Conservation (phyloP, 169 alveolate genomes). For the Toxoplasma gondii region DNA sequence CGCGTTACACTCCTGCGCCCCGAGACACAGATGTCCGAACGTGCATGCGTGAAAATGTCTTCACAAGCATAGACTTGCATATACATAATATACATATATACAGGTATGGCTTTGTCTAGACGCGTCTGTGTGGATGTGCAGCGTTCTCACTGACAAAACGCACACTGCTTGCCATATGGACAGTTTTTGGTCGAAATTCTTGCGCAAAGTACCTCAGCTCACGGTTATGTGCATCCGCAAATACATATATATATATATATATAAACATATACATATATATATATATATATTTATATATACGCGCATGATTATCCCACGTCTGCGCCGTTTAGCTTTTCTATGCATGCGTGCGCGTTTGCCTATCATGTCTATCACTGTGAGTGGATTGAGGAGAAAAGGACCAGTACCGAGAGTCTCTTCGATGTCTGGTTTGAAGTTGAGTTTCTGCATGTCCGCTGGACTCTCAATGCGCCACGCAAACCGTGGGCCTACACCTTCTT, state of each 20-base stretch:
- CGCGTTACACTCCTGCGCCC: background rate
- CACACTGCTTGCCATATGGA: too few species aligned
- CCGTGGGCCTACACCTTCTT: constrained; percentile 78
- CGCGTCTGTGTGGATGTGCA: too few species aligned
- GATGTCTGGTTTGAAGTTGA: constrained; percentile 62
- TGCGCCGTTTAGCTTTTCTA: too few species aligned
- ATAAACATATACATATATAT: background rate
- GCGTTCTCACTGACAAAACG: too few species aligned
- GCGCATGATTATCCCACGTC: background rate
- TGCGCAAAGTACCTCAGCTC: background rate
- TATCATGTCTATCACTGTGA: background rate
- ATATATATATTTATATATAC: background rate
- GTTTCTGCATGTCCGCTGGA: constrained; percentile 74
- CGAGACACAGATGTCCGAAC: background rate
- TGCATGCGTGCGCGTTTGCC: background rate
- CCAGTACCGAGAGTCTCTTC: constrained; percentile 67
- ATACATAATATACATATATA: background rate
- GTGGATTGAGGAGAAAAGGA: background rate
- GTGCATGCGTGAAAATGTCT: background rate
- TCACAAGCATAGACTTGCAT: too few species aligned
- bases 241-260: background rate
- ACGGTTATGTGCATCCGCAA: background rate
- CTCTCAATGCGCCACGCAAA: constrained; percentile 69
- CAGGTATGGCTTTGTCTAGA: background rate
- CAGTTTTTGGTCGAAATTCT: background rate